phyloP scores from a whole-genome alignment of 129 eudicot genomes.

The Artemisia argyi region DNA sequence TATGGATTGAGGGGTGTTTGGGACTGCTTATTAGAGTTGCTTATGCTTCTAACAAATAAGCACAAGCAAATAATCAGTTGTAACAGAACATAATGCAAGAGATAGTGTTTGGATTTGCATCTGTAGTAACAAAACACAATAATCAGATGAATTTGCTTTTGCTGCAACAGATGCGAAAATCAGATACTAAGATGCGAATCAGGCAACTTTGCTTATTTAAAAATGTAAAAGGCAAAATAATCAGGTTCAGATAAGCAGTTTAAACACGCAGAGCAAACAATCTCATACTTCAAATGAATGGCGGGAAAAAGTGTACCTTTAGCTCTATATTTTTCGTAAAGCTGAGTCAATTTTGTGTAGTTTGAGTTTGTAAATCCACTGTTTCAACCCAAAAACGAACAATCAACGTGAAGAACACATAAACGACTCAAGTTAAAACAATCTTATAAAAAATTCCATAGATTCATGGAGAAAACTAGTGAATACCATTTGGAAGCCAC shows the following conservation, averaged over 20 bases:
- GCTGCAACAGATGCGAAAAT: no score
- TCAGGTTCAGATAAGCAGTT: background rate
- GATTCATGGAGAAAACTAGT: background rate
- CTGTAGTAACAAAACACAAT: background rate
- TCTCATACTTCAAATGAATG: no score
- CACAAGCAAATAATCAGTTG: no score
- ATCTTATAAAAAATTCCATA: background rate
- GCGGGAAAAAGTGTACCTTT: slow-evolving; percentile 51
- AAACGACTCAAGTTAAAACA: background rate
- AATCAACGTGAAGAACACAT: slow-evolving; percentile 10
- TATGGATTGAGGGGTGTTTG: background rate
- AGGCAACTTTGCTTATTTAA: background rate
- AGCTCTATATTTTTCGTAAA: slow-evolving; percentile 59
- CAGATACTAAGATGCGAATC: background rate
- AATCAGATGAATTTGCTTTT: no score
- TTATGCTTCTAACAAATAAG: no score
- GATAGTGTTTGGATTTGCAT: background rate
- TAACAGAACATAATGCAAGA: no score
- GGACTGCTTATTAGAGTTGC: background rate
- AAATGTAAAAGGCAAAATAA: no score
- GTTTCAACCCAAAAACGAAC: slow-evolving; percentile 34
- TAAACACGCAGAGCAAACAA: no score
- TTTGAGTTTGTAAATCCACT: slow-evolving; percentile 68
- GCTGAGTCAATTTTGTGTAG: slow-evolving; percentile 74
- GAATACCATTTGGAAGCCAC: slow-evolving; percentile 88